Evolutionary conservation across 1,284 basidiomycete species (phyloP).

Genomic region (Cystobasidium sp.): DNA sequence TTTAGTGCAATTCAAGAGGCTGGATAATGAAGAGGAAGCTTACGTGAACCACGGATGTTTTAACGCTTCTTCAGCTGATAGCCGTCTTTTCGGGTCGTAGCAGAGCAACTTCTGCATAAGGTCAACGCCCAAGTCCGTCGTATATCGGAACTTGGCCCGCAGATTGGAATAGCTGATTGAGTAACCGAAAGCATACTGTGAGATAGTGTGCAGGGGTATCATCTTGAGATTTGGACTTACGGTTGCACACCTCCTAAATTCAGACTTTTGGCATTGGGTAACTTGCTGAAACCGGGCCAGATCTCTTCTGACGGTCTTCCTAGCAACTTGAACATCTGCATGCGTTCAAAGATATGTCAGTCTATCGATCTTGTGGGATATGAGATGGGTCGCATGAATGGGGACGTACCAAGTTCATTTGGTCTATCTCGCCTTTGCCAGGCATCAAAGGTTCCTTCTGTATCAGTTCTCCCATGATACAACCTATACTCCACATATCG

Average conservation of each 20-base stretch:
- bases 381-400: background rate
- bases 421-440: conserved; percentile 92
- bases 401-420: conserved; percentile 73
- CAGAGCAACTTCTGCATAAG: conserved; percentile 79
- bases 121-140: conserved; percentile 82
- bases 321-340: conserved; percentile 79
- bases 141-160: conserved; percentile 69
- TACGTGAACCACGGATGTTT: conserved; percentile 91
- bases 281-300: conserved; percentile 81
- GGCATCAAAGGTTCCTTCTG: conserved; percentile 92
- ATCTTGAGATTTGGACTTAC: conserved; percentile 43
- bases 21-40: conserved; percentile 53
- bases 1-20: conserved; percentile 2
- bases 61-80: conserved; percentile 84
- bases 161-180: conserved; percentile 59
- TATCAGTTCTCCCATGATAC: conserved; percentile 96
- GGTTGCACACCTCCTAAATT: conserved; percentile 61
- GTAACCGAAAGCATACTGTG: background rate
- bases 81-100: conserved; percentile 84
- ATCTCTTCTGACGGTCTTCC: conserved; percentile 81
- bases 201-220: background rate
- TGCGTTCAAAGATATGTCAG: background rate
- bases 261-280: conserved; percentile 80
- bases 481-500: conserved; percentile 99
- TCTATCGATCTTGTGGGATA: background rate